Evolutionary conservation across 345 rosid species (phyloP).

Genomic region (Gossypium longicalyx): DNA sequence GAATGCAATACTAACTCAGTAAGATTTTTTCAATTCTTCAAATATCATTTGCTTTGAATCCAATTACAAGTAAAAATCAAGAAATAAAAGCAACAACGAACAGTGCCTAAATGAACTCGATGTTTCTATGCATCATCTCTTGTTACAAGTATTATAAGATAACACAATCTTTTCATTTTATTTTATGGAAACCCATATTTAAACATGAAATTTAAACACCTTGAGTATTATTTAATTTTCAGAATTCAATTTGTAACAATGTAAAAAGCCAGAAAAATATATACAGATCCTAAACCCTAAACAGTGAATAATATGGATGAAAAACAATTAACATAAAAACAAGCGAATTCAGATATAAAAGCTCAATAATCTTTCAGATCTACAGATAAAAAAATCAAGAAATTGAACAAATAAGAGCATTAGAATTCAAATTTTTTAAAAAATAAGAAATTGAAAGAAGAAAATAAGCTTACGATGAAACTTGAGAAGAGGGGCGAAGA

Average conservation of each 20-base stretch:
- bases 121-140: neutral
- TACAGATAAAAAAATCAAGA: neutral
- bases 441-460: neutral
- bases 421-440: neutral
- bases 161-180: neutral
- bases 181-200: neutral
- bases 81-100: neutral
- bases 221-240: neutral
- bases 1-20: neutral
- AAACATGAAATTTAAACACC: neutral
- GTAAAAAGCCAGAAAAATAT: neutral
- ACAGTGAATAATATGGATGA: neutral
- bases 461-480: neutral
- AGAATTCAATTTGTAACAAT: neutral
- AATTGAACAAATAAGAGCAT: neutral
- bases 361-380: neutral
- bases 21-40: neutral
- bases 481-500: neutral
- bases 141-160: neutral
- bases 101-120: neutral
- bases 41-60: neutral
- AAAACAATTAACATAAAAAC: neutral
- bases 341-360: neutral
- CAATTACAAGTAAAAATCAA: neutral
- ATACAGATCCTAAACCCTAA: neutral